These are phyloP conservation scores for Tuber brumale DNA, from an alignment of 495 filamentous ascomycete genomes.

Conservation along the genomic window DNA sequence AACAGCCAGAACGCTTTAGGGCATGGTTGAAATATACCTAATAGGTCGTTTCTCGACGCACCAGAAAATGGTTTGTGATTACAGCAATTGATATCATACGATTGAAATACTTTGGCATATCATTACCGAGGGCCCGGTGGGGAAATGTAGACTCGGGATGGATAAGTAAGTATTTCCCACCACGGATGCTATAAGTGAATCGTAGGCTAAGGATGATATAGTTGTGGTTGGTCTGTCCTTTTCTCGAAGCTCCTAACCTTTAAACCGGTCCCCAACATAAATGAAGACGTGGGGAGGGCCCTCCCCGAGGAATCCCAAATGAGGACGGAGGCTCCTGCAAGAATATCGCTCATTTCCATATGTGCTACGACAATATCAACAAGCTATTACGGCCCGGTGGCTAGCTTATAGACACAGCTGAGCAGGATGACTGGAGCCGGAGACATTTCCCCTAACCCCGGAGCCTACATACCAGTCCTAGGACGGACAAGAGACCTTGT, in stretches of 20 bases:
- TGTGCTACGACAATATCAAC: conserved; percentile 26
- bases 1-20: conserved; percentile 33
- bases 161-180: background rate
- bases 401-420: conserved; percentile 7
- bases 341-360: conserved; percentile 4
- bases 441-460: conserved; percentile 26
- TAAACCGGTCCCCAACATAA: conserved; percentile 29
- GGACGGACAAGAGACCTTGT: background rate
- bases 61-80: conserved; percentile 64
- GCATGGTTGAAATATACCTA: conserved; percentile 62
- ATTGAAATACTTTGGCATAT: conserved; percentile 60
- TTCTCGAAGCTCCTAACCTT: conserved; percentile 39
- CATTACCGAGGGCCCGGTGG: conserved; percentile 29
- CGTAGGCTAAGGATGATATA: conserved; percentile 5
- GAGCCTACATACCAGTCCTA: background rate
- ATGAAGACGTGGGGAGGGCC: conserved; percentile 35
- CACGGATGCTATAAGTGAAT: background rate
- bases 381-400: conserved; percentile 28
- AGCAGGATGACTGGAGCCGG: conserved; percentile 26
- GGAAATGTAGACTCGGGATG: conserved; percentile 29
- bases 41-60: conserved; percentile 62
- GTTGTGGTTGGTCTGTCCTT: conserved; percentile 38
- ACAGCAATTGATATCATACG: conserved; percentile 68
- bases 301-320: conserved; percentile 5
- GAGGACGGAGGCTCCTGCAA: background rate